Percentiles rank a stretch among this genome's conserved stretches.
Evolutionary conservation across 192 early-diverging fungal species (phyloP).

Genomic region (Paraglomus brasilianum): DNA sequence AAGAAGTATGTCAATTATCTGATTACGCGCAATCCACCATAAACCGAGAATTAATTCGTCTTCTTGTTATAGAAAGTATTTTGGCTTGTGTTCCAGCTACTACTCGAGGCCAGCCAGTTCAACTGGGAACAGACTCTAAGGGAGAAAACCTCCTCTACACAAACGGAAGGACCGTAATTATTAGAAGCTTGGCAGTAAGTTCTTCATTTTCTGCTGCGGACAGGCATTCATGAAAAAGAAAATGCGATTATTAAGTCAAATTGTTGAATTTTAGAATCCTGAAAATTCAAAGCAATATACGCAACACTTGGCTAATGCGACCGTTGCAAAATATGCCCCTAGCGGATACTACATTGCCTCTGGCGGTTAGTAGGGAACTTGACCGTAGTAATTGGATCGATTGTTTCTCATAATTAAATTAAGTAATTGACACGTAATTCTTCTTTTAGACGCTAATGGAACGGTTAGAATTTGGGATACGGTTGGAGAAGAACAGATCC

Average conservation of each 20-base stretch:
- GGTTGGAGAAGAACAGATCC: constrained; percentile 70
- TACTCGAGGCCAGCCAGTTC: constrained; percentile 75
- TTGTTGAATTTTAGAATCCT: constrained; percentile 58
- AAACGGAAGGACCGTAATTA: constrained; percentile 83
- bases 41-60: background rate
- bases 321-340: constrained; percentile 87
- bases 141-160: constrained; percentile 86
- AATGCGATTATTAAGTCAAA: background rate
- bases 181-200: constrained; percentile 74
- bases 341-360: constrained; percentile 96
- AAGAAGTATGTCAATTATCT: too few relatives aligned
- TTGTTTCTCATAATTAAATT: constrained; percentile 2
- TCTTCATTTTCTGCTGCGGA: background rate
- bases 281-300: constrained; percentile 79
- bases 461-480: constrained; percentile 96
- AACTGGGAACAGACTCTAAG: constrained; percentile 80
- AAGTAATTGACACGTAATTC: background rate
- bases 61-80: constrained; percentile 47
- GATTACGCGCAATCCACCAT: too few relatives aligned
- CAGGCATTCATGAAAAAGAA: constrained; percentile 25
- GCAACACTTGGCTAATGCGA: constrained; percentile 72
- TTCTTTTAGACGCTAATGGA: constrained; percentile 67
- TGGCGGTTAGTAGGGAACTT: constrained; percentile 60
- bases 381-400: background rate
- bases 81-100: constrained; percentile 79